Base-by-base conservation (phyloP, 179 eudicot genomes). In the Patellifolia procumbens region DNA sequence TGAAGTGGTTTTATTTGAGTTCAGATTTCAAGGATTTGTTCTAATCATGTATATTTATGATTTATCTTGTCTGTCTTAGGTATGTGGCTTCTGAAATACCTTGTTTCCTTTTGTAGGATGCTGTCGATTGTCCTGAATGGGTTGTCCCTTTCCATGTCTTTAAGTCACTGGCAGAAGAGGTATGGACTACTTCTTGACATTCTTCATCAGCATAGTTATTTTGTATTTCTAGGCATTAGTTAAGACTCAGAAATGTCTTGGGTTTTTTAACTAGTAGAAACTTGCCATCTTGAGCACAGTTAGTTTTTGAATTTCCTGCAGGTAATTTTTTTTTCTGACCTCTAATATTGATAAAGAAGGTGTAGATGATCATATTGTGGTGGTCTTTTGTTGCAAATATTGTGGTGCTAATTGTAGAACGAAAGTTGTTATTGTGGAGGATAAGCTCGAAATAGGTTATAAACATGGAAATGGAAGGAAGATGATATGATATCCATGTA, bases 81-180 rank as follows among this genome's bases (percentile, higher is more conserved):
- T 3, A 51, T 34, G 12, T 67, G 48, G 31, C 46, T 16, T 77
- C 29, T 51, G 61, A 76, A 72, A 65, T 45, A 24, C 17, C 10
- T 29, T 5, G 37, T 66, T 37, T 58, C 46, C 65, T 79, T 76
- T 68, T 87, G 86, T 79, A 95, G 99, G 99, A 95, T 85, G 99
- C 99, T 80, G 99, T 95, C 75, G 99, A 95, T 86, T 95, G 99
- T 80, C 99, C 99, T 7, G 99, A 95, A 82, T 95, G 99, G 99
- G 83, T 95, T 75, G 99, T 95, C 46, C 97, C 98, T 13, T 93
- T 95, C 69, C 86, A 85, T 69, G 79, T 91, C 49, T 95, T 95
- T 87, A 93, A 95, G 84, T 76, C 90, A 78, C 79, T 95, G 84
- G 99, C 99, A 73, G 98, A 95, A 84, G 98, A 95, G 98, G 99